phyloP scores from a whole-genome alignment of 768 basidiomycete species.

The Suillus subaureus region DNA sequence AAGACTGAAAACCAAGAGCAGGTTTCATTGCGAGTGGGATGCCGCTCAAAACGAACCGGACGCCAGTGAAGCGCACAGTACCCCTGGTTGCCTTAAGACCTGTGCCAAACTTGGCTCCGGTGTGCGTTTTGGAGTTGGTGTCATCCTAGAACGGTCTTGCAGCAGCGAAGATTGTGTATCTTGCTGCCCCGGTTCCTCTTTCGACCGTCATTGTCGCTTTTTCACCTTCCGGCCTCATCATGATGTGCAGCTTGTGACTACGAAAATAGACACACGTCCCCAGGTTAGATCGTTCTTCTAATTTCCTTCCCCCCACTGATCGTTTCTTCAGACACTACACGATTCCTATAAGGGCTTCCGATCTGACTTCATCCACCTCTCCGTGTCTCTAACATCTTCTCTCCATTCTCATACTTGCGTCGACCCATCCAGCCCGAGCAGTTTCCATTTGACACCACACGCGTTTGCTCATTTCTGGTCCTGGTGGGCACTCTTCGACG shows the following conservation, averaged over 20 bases:
- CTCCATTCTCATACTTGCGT: slow-evolving; percentile 31
- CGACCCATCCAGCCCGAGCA: slow-evolving; percentile 50
- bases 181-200: slow-evolving; percentile 68
- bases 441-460: slow-evolving; percentile 83
- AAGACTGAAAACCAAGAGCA: neutral
- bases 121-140: slow-evolving; percentile 84
- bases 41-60: neutral
- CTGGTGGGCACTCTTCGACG: slow-evolving; percentile 89
- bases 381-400: slow-evolving; percentile 79
- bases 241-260: slow-evolving; percentile 58
- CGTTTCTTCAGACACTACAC: slow-evolving; percentile 38
- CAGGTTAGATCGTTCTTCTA: slow-evolving; percentile 45
- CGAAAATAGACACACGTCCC: slow-evolving; percentile 37
- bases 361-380: slow-evolving; percentile 92
- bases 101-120: slow-evolving; percentile 86
- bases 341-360: slow-evolving; percentile 91
- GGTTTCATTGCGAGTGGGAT: slow-evolving; percentile 5
- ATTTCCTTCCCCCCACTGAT: neutral
- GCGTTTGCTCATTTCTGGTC: slow-evolving; percentile 88
- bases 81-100: slow-evolving; percentile 57
- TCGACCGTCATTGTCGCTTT: slow-evolving; percentile 77
- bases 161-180: slow-evolving; percentile 56
- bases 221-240: slow-evolving; percentile 85
- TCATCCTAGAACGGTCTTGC: slow-evolving; percentile 83
- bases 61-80: neutral